Conservation (phyloP, 331 rosid species). For the Rosa hybrid region DNA sequence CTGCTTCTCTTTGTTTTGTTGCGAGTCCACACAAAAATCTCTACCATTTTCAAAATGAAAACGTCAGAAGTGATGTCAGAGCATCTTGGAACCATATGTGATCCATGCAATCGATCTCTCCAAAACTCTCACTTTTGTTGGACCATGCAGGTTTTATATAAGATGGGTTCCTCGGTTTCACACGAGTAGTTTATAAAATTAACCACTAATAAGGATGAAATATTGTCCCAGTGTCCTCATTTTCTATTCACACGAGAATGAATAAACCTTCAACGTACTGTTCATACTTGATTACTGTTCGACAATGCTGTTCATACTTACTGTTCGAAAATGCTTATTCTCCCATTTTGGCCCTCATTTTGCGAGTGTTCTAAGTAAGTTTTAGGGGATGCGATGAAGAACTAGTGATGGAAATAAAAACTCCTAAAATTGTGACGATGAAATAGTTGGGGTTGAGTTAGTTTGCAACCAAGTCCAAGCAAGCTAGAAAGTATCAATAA, state of each 20-base stretch:
- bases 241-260: neutral
- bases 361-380: neutral
- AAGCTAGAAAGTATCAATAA: too few relatives aligned
- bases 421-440: neutral
- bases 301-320: too few relatives aligned
- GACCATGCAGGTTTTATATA: constrained; percentile 9
- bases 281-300: neutral
- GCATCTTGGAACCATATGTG: constrained; percentile 2
- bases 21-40: neutral
- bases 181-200: neutral
- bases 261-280: neutral
- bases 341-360: neutral
- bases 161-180: constrained; percentile 6
- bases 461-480: neutral
- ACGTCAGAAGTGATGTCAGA: constrained; percentile 2
- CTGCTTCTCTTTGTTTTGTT: neutral
- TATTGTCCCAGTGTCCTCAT: neutral
- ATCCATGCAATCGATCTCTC: neutral
- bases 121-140: neutral
- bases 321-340: too few relatives aligned
- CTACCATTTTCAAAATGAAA: constrained; percentile 7
- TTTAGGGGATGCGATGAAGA: neutral
- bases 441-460: neutral
- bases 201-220: neutral
- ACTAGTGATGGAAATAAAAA: neutral